Base-by-base conservation (phyloP, 768 basidiomycete species). In the Russula ochroleuca region DNA sequence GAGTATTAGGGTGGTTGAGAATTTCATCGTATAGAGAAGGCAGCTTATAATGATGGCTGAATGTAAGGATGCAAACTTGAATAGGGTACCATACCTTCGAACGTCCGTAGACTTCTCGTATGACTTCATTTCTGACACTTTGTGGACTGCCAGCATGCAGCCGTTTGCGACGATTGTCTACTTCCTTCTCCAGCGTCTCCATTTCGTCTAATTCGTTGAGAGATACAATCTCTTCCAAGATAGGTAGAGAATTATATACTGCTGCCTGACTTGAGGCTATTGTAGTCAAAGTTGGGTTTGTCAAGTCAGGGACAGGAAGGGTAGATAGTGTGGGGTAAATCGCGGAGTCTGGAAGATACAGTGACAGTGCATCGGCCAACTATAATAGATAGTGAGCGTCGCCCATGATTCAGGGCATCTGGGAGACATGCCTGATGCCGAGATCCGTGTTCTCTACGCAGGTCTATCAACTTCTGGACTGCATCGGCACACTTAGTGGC, bases 1-100 rank as follows among this genome's bases (percentile, higher is more conserved):
- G 77, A 0, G 94, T 88, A 66, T 80, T 78, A 0, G 88, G 90
- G 68, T 96, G 94, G 63, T 86, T 87, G 37, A 94, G 74, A n/a
- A 95, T 76, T 68, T 93, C 88, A 37, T 84, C 78, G 67, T 94
- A 96, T 33, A 94, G 74, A 0, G 65, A 71, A 1, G 90, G 90
- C 37, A 96, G 76, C 88, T 91, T 66, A 11, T 33, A n/a, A 45
- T 55, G 52, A 45, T n/a, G 54, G 52, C 51, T 48, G 19, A 56
- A 45, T 60, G 5, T 15, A 58, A 50, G 19, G 1, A 50, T 57
- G 5, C 17, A 61, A 54, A 50, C 41, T 25, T 50, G 40, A 5
- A 13, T 40, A 40, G 59, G 75, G 31, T 69, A 88, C 92, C 76
- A 33, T 69, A 88, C 92, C 76, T 79, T 78, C 9, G 92, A 94